Base-by-base conservation (phyloP, 2,329 filamentous ascomycete genomes). In the Fusarium piperis region DNA sequence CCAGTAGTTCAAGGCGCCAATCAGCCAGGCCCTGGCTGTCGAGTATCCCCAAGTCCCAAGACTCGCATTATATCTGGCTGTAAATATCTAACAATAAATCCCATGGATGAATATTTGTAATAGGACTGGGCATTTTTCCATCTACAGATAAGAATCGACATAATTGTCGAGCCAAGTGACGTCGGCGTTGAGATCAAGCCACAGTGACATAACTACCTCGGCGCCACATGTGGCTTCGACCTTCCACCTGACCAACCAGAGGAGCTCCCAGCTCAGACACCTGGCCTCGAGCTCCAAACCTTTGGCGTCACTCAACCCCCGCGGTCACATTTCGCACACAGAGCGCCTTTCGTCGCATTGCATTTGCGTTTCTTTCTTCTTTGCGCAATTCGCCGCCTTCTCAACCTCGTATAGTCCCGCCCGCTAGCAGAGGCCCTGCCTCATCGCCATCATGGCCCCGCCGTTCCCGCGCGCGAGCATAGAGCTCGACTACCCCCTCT, bases 401-500 rank as follows among this genome's bases (percentile, higher is more conserved):
- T 26, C 36, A 32, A 51, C 12, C 16, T 18, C 20, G 39, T 16
- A 36, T 28, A 16, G 18, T 15, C 16, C 62, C 38, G 35, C 13
- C 18, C 9, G 2, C 18, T 33, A 57, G 53, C 44, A 64, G 59
- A 72, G 69, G 64, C 69, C 46, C 70, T 62, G 64, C 71, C 61
- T 65, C 67, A 32, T 28, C 33, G 36, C 60, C 70, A 64, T 18
- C 62, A 84, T 84, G 83, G 77, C 81, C 59, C 77, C 79, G 56
- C 77, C 79, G 23, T 81, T 89, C 69, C 81, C 83, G 61, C 81
- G 81, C 66, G 88, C 92, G 67, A 92, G 90, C 80, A 85, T 90
- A 74, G 89, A 90, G 62, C 88, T 97, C 72, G 89, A 90, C 64
- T 98, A 95, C 81, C 95, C 95, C 55, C 88, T 97, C 65, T 97